A percentile compares a stretch with the other conserved stretches of the same genome.
These are phyloP conservation scores for Prunella vulgaris DNA, from an alignment of 257 asterid genomes.

Conservation along the genomic window DNA sequence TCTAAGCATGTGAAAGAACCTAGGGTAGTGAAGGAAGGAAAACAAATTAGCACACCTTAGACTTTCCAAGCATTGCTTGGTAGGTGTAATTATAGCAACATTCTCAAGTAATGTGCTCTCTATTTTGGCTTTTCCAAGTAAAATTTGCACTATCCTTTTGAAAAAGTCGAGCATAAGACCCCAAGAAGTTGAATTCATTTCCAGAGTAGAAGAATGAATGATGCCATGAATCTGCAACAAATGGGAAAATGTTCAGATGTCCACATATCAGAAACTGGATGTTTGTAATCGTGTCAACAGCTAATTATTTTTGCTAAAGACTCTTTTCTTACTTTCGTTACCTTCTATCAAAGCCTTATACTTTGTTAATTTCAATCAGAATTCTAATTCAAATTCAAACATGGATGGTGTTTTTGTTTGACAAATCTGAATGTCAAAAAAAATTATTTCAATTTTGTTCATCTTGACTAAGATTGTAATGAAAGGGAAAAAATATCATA, in stretches of 20 bases:
- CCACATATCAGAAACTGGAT: conserved; percentile 5
- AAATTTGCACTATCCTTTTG: conserved; percentile 37
- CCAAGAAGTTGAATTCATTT: conserved; percentile 57
- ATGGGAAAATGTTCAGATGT: conserved; percentile 18
- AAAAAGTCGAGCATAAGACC: conserved; percentile 48
- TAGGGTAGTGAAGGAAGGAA: background rate
- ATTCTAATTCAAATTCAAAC: background rate
- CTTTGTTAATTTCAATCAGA: background rate
- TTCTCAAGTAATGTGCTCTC: conserved; percentile 26
- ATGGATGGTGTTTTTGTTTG: background rate
- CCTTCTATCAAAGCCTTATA: background rate
- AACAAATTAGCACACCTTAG: conserved; percentile 43
- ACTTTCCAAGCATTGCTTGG: conserved; percentile 61
- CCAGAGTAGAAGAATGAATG: conserved; percentile 36
- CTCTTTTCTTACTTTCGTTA: background rate
- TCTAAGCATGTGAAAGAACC: conserved; percentile 20
- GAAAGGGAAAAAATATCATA: background rate
- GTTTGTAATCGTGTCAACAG: background rate
- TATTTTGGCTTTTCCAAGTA: conserved; percentile 37
- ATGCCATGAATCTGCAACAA: conserved; percentile 54
- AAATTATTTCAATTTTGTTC: background rate
- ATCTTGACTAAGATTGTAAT: background rate
- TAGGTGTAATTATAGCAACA: conserved; percentile 43
- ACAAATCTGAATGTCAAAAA: background rate
- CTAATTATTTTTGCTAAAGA: background rate